Evolutionary conservation across 331 rosid genomes (phyloP).

Genomic region (Ulmus americana): DNA sequence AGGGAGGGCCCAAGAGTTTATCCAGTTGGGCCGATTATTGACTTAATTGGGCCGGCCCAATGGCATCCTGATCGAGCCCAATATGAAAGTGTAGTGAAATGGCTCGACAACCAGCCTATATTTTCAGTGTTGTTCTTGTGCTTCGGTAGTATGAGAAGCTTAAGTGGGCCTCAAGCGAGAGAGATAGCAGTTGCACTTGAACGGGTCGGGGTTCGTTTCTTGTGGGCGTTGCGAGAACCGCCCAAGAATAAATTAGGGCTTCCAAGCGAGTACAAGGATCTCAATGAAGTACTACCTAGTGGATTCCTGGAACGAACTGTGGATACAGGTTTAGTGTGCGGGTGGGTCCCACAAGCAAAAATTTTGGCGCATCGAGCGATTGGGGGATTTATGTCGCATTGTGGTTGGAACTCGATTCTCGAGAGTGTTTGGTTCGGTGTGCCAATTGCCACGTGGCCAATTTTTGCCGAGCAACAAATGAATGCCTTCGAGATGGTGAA

Average conservation of each 20-base stretch:
- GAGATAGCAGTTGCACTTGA: slow-evolving; percentile 21
- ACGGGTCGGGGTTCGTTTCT: slow-evolving; percentile 5
- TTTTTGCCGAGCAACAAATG: slow-evolving; percentile 3
- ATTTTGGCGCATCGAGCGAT: neutral
- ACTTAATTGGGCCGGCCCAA: neutral
- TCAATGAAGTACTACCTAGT: neutral
- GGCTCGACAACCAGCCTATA: slow-evolving; percentile 12
- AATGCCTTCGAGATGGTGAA: neutral
- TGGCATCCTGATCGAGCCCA: neutral
- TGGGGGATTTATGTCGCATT: slow-evolving; percentile 1
- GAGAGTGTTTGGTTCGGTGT: neutral
- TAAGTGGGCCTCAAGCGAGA: slow-evolving; percentile 2
- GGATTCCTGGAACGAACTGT: neutral
- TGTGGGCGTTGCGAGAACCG: slow-evolving; percentile 17
- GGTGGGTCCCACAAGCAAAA: neutral
- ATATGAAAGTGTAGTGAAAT: neutral
- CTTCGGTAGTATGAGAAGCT: slow-evolving; percentile 21
- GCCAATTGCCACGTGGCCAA: slow-evolving; percentile 5
- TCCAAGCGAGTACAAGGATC: neutral
- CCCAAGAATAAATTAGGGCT: neutral
- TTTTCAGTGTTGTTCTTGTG: slow-evolving; percentile 9
- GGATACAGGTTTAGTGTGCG: neutral
- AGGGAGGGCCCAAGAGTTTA: neutral
- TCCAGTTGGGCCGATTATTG: slow-evolving; percentile 19
- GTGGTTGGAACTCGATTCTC: neutral